phyloP scores from a whole-genome alignment of 495 filamentous ascomycete genomes.

The Neurospora sp. region DNA sequence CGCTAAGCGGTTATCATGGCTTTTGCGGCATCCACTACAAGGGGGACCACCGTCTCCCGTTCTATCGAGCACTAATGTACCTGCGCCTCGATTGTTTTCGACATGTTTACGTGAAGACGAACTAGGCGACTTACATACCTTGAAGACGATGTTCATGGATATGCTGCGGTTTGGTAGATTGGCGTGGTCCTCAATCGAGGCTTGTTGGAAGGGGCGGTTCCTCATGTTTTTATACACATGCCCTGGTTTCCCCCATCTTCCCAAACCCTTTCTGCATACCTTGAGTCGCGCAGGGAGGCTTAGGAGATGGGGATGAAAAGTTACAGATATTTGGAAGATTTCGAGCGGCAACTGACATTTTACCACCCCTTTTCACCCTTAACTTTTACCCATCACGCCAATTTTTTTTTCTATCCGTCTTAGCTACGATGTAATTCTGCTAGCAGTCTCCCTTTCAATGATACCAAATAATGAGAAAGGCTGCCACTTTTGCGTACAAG shows the following conservation, averaged over 20 bases:
- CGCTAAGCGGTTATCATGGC: slow-evolving; percentile 49
- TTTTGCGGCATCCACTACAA: background rate
- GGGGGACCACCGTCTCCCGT: background rate
- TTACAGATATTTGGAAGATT: background rate
- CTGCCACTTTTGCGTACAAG: slow-evolving; percentile 10
- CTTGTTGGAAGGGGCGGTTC: background rate
- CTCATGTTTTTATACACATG: background rate
- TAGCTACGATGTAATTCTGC: slow-evolving; percentile 39
- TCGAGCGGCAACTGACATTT: background rate
- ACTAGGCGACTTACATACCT: background rate
- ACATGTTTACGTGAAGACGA: background rate
- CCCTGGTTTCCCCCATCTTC: background rate
- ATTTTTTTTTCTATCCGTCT: slow-evolving; percentile 12
- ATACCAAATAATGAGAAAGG: slow-evolving; percentile 37
- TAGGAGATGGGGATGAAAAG: background rate
- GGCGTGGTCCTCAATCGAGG: background rate
- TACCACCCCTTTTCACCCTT: background rate
- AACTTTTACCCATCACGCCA: slow-evolving; percentile 5
- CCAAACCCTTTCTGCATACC: background rate
- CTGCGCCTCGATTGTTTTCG: background rate
- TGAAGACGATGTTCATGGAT: slow-evolving; percentile 11
- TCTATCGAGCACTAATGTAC: background rate
- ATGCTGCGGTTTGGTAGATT: slow-evolving; percentile 2
- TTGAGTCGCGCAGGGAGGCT: background rate
- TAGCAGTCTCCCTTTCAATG: slow-evolving; percentile 24